Conservation (phyloP, 306 rosid genomes). For the Oemleria cerasiformis region DNA sequence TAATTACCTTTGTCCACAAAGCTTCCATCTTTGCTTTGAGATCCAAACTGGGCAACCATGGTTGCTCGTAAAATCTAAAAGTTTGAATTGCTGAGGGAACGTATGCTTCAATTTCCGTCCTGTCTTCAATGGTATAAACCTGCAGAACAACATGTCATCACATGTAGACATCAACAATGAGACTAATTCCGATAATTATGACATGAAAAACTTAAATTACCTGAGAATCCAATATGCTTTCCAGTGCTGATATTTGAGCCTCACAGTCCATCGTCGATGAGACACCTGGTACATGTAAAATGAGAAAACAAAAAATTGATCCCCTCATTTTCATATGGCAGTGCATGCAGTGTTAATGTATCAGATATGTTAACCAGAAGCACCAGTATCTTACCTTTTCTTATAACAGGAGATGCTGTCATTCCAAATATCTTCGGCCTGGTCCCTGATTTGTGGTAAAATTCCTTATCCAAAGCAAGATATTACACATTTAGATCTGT, state of each 20-base stretch:
- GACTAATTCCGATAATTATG: background rate
- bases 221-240: conserved; percentile 67
- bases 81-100: conserved; percentile 61
- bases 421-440: conserved; percentile 90
- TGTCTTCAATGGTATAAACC: conserved; percentile 69
- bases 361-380: background rate
- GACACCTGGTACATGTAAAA: conserved; percentile 43
- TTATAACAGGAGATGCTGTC: conserved; percentile 85
- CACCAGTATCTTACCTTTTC: conserved; percentile 49
- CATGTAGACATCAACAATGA: background rate
- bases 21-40: conserved; percentile 76
- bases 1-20: conserved; percentile 61
- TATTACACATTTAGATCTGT: background rate
- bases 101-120: conserved; percentile 53
- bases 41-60: conserved; percentile 33
- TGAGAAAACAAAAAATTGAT: too few relatives aligned
- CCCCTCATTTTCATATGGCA: too few relatives aligned
- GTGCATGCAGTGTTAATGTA: too few relatives aligned
- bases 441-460: conserved; percentile 59
- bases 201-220: conserved; percentile 24
- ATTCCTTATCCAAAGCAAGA: conserved; percentile 52
- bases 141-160: conserved; percentile 25
- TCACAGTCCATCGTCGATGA: conserved; percentile 61
- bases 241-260: conserved; percentile 71
- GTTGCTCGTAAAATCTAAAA: conserved; percentile 52